Evolutionary conservation across 2,329 filamentous ascomycete species (phyloP), one percentile per base, ranked within the genome.

Genomic region (Incumbomyces lentus): DNA sequence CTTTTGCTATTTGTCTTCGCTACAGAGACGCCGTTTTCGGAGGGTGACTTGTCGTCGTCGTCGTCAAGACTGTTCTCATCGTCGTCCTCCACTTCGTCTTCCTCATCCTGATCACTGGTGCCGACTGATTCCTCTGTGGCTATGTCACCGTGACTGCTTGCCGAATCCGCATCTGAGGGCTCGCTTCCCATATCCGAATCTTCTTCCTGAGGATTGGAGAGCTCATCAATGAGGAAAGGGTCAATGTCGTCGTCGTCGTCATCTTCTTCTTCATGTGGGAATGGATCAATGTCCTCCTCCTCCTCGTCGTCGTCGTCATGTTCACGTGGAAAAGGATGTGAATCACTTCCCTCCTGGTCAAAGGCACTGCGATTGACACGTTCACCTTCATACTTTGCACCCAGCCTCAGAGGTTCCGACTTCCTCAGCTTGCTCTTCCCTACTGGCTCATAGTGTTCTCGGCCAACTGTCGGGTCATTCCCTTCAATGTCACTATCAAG

Each of bases 371-470:
- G 77, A 54, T 81, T 87, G 31, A 95, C 76, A 40, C 78, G 77
- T 14, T 84, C 75, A 10, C 90, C 89, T 2, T 46, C 74, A 64
- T 96, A 96, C 60, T 86, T 77, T 12, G 83, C 81, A 0, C 88
- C 90, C 1, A 95, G 71, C 0, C 77, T 68, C 14, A 82, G 66
- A 18, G 75, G 73, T 30, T 86, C 80, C 48, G 79, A 79, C 60
- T 86, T 82, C 53, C 87, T 80, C 55, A 95, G 70, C 62, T 85
- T 90, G 68, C 84, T 92, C 71, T 89, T 92, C 73, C 82, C 84
- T 29, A 95, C 86, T 44, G 75, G 66, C 36, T 84, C 76, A 61
- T 96, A 96, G 62, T 96, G 90, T 58, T 95, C 90, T 29, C 89
- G 84, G 16, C 84, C 87, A 10, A 73, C 72, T 50, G 76, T 66